These are phyloP conservation scores for Wallacemonas sp. DNA, from an alignment of 208 protist species.

Conservation along the genomic window DNA sequence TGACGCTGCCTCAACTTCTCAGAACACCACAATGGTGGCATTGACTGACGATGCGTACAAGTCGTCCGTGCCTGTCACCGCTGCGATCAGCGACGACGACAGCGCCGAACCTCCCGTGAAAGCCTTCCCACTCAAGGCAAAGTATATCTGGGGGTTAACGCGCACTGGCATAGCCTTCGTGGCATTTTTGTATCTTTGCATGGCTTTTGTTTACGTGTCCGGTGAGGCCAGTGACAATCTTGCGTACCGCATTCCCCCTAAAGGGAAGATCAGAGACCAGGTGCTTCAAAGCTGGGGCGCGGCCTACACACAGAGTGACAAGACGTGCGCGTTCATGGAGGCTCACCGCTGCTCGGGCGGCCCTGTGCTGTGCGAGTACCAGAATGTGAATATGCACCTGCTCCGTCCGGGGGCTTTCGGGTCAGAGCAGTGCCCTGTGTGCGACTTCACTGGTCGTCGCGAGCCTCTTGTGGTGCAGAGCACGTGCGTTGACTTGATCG, in stretches of 20 bases:
- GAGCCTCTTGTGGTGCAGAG: neutral
- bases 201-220: neutral
- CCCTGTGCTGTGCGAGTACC: neutral
- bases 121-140: no score
- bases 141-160: no score
- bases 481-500: neutral
- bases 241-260: no score
- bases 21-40: no score
- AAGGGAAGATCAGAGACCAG: neutral
- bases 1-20: no score
- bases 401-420: neutral
- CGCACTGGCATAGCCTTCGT: neutral
- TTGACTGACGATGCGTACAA: no score
- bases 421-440: neutral
- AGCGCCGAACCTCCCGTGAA: no score
- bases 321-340: slow-evolving; percentile 5
- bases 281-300: neutral
- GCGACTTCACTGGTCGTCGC: neutral
- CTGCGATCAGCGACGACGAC: no score
- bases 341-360: slow-evolving; percentile 2
- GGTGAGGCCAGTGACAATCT: neutral
- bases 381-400: neutral
- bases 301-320: no score
- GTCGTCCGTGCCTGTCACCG: no score
- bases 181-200: neutral